A percentile compares a stretch with the other conserved stretches of the same genome.
phyloP scores from a whole-genome alignment of 768 basidiomycete genomes.

The Fomitopsis serialis region DNA sequence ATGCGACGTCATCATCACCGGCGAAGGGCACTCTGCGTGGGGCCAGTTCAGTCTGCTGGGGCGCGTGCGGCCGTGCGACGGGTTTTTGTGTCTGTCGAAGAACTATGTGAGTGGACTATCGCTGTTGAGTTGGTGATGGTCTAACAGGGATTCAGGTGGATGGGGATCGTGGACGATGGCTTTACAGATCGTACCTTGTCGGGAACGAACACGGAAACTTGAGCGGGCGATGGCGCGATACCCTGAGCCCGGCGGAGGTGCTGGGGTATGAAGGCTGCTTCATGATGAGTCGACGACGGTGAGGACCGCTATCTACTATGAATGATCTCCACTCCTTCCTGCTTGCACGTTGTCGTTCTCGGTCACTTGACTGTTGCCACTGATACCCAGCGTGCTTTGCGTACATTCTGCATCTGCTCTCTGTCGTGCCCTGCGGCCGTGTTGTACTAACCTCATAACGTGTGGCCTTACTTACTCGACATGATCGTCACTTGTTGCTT shows the following conservation, averaged over 20 bases:
- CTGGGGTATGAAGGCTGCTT: constrained; percentile 87
- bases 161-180: constrained; percentile 74
- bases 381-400: too few species aligned
- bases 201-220: constrained; percentile 65
- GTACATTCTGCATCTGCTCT: too few species aligned
- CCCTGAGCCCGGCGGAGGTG: constrained; percentile 53
- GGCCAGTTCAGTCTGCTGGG: constrained; percentile 80
- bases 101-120: constrained; percentile 55
- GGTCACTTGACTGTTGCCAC: neutral
- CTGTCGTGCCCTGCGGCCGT: too few species aligned
- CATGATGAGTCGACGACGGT: constrained; percentile 63
- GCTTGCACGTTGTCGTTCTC: too few species aligned
- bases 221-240: constrained; percentile 86
- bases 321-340: too few species aligned
- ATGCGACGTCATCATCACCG: constrained; percentile 63
- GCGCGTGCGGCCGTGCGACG: constrained; percentile 76
- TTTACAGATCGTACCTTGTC: constrained; percentile 80
- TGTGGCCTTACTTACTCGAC: too few species aligned
- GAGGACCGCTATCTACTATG: too few species aligned
- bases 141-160: constrained; percentile 38
- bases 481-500: too few species aligned
- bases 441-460: too few species aligned
- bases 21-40: constrained; percentile 93
- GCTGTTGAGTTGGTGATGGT: neutral
- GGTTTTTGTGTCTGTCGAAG: constrained; percentile 76